Evolutionary conservation across 179 eudicot genomes (phyloP), one percentile per base, ranked within the genome.

Genomic region (Patellifolia procumbens): DNA sequence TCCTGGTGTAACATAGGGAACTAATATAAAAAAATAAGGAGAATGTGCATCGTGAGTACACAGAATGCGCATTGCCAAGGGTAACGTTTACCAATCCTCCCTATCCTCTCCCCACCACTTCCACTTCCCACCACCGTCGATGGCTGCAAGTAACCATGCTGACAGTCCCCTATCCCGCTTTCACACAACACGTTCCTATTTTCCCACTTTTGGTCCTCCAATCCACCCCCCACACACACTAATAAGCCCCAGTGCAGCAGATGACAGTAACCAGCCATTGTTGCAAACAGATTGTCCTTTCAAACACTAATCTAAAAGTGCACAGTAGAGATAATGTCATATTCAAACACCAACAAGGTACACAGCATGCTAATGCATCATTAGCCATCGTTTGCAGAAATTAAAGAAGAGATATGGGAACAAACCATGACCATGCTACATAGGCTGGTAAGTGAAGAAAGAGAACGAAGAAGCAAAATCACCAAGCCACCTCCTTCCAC

Each of bases 401-500:
- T 31, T 1, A 19, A 12, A 49, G 3, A 0, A 49, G 48, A 52
- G 39, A 48, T 26, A n/a, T 22, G 71, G 60, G 45, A 32, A 65
- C 76, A 34, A 74, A 88, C 91, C 91, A 89, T 89, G 77, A 89
- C 88, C 92, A 89, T 89, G 20, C 88, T 87, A 83, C 66, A 87
- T n/a, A 89, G 82, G 74, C 87, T 85, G 39, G 87, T 87, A 59
- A 89, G 90, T 34, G 92, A 85, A 68, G 92, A 82, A 34, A 89
- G 76, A 74, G 90, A 80, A 42, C 82, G 88, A 70, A 87, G 88
- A 72, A 89, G 87, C 76, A 87, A 79, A 19, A 87, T 72, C 59
- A 89, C 81, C 68, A 89, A 74, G 49, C 92, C 92, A 53, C 92
- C 92, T 69, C 92, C 89, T 75, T 89, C 89, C 74, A 89, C 92